Conservation (phyloP, 768 basidiomycete genomes). For the Russula abietina region DNA sequence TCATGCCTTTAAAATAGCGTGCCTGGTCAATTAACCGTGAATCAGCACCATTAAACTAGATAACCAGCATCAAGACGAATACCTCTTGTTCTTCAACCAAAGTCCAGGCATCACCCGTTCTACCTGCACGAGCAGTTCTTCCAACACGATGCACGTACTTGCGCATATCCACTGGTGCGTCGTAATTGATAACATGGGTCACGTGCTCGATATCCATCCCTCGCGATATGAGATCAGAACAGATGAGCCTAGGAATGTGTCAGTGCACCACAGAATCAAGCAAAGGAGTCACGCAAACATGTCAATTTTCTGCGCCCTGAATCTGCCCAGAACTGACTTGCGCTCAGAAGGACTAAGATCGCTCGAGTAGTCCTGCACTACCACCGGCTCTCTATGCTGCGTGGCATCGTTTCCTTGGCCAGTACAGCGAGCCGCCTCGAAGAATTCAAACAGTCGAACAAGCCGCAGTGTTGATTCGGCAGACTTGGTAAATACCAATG, state of each 20-base stretch:
- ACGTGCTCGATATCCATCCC: conserved; percentile 94
- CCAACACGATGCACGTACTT: conserved; percentile 99
- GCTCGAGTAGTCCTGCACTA: too few relatives aligned
- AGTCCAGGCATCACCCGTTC: conserved; percentile 86
- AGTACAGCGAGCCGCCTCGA: too few relatives aligned
- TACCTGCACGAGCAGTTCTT: conserved; percentile 89
- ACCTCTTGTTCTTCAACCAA: conserved; percentile 94
- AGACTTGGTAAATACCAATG: conserved; percentile 94
- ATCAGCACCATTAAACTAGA: neutral
- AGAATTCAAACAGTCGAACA: conserved; percentile 70
- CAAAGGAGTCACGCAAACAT: conserved; percentile 47
- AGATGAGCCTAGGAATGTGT: conserved; percentile 61
- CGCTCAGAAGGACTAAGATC: too few relatives aligned
- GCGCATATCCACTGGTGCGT: conserved; percentile 93
- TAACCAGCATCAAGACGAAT: conserved; percentile 5
- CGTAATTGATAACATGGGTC: conserved; percentile 91
- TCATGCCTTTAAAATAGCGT: conserved; percentile 24
- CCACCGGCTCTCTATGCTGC: conserved; percentile 29
- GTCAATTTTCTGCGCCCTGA: conserved; percentile 74
- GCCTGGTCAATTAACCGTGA: conserved; percentile 4
- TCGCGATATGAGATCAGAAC: conserved; percentile 92
- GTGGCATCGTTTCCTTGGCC: conserved; percentile 24
- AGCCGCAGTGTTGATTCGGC: conserved; percentile 85
- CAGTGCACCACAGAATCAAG: conserved; percentile 5
- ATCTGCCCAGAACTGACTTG: conserved; percentile 29